Evolutionary conservation across 345 rosid species (phyloP).

Genomic region (Microcos paniculata): DNA sequence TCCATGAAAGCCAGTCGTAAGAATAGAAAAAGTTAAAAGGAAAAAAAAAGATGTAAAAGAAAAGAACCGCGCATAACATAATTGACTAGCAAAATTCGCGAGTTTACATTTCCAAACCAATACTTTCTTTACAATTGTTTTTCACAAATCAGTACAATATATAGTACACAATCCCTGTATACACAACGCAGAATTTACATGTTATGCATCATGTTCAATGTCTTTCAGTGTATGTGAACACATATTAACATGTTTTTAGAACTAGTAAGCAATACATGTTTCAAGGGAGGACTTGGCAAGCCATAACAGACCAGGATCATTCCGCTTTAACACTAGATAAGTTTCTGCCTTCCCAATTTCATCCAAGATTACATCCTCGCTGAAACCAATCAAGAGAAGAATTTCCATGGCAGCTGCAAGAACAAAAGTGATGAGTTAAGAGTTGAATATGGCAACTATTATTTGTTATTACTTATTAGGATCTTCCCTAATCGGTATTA

Average conservation of each 20-base stretch:
- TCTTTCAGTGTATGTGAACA: background rate
- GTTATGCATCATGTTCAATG: background rate
- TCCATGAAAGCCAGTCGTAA: background rate
- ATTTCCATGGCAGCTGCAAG: constrained; percentile 81
- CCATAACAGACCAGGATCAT: constrained; percentile 92
- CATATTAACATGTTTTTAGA: background rate
- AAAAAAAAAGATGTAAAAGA: too few species aligned
- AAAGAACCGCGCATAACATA: background rate
- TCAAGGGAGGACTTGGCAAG: constrained; percentile 83
- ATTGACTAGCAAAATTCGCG: background rate
- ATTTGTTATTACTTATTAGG: background rate
- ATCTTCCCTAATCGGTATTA: background rate
- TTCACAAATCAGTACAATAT: background rate
- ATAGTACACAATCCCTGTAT: background rate
- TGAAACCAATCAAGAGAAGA: constrained; percentile 69
- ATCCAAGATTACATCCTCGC: constrained; percentile 53
- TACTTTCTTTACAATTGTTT: background rate
- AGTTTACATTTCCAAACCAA: background rate
- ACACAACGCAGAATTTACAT: background rate
- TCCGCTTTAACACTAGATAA: constrained; percentile 73
- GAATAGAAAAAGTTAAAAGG: background rate
- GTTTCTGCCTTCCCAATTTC: constrained; percentile 55
- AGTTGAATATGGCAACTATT: background rate
- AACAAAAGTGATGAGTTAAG: constrained; percentile 3
- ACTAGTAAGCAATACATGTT: constrained; percentile 44